Conservation (phyloP, 805 yeast genomes). For the Candida corydali region DNA sequence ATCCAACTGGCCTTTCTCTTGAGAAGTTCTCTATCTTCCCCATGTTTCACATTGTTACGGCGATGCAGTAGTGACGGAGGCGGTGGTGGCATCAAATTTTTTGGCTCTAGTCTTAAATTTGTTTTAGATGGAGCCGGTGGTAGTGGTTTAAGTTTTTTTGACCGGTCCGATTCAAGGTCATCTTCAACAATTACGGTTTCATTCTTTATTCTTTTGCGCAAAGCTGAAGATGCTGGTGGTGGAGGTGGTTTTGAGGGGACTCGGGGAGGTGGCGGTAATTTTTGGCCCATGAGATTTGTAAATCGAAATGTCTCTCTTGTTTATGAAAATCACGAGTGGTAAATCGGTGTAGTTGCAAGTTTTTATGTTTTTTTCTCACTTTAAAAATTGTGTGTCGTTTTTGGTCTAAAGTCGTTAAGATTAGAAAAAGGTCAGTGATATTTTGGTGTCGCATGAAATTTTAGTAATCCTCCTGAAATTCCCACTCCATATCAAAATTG, state of each 20-base stretch:
- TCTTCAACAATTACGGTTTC: constrained; percentile 9
- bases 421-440: neutral
- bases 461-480: neutral
- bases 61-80: constrained; percentile 19
- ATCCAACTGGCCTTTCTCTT: constrained; percentile 56
- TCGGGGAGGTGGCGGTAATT: constrained; percentile 30
- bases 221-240: constrained; percentile 13
- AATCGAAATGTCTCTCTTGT: too few relatives aligned
- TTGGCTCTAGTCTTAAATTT: neutral
- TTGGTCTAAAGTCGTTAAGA: neutral
- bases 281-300: constrained; percentile 14
- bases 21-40: constrained; percentile 26
- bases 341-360: too few relatives aligned
- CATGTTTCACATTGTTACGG: too few relatives aligned
- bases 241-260: constrained; percentile 42
- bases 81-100: constrained; percentile 8
- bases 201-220: constrained; percentile 5
- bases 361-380: neutral
- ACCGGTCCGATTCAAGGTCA: constrained; percentile 6
- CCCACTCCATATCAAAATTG: too few relatives aligned
- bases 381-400: neutral
- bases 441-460: neutral
- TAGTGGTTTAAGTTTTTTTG: constrained; percentile 8
- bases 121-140: constrained; percentile 7
- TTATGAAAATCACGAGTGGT: too few relatives aligned